Evolutionary conservation across 1,139 yeast genomes (phyloP).

Genomic region (Wickerhamiella pararugosa): DNA sequence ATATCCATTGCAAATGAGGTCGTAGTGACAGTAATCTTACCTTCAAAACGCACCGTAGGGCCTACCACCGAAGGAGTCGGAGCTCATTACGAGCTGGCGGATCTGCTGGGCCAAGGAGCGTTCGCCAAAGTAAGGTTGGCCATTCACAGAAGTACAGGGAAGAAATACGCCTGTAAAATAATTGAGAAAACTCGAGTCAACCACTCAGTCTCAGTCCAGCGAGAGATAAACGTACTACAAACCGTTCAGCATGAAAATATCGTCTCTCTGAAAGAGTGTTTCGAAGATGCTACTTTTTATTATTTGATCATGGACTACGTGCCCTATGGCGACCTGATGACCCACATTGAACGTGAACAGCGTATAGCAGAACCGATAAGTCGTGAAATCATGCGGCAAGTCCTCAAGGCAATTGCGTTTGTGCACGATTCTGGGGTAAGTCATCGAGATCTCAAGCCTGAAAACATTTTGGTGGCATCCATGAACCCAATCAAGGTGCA

Average conservation of each 20-base stretch:
- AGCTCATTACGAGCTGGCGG: constrained; percentile 64
- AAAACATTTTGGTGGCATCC: constrained; percentile 76
- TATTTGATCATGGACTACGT: constrained; percentile 91
- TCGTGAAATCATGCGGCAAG: constrained; percentile 70
- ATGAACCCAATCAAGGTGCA: constrained; percentile 84
- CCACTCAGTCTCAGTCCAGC: constrained; percentile 65
- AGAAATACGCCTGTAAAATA: constrained; percentile 78
- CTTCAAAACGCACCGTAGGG: constrained; percentile 27
- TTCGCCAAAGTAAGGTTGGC: constrained; percentile 92
- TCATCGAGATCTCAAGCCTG: constrained; percentile 80
- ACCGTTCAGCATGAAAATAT: constrained; percentile 72
- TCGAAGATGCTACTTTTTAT: constrained; percentile 66
- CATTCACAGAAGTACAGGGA: constrained; percentile 69
- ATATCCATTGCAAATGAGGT: constrained; percentile 67
- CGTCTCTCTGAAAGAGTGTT: constrained; percentile 67
- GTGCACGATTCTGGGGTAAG: constrained; percentile 83
- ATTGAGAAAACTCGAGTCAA: constrained; percentile 73
- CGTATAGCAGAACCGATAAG: constrained; percentile 84
- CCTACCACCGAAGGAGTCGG: constrained; percentile 30
- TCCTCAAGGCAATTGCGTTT: constrained; percentile 68
- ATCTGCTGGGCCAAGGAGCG: constrained; percentile 89
- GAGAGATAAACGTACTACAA: constrained; percentile 70
- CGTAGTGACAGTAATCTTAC: constrained; percentile 57
- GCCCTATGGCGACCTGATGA: constrained; percentile 97
- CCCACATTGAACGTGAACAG: constrained; percentile 80